A percentile compares a stretch with the other conserved stretches of the same genome.
Conservation (phyloP, 805 yeast species). For the Barnettozyma siamensis region DNA sequence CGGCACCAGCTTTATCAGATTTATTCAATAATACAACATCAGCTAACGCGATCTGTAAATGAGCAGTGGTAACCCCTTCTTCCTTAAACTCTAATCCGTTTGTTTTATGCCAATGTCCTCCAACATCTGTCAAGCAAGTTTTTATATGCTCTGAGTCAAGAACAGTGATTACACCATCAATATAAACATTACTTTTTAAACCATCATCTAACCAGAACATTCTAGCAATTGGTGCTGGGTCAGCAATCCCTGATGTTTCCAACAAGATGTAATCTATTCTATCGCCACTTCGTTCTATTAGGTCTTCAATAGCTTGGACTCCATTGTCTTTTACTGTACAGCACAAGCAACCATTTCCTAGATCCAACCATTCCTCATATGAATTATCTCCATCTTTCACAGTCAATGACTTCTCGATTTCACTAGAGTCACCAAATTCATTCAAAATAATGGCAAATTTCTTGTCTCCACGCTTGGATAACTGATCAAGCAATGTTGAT, state of each 20-base stretch:
- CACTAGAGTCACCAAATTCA: constrained; percentile 88
- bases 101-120: constrained; percentile 62
- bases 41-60: constrained; percentile 84
- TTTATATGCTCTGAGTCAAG: constrained; percentile 68
- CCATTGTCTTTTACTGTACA: constrained; percentile 96
- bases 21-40: constrained; percentile 81
- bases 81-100: constrained; percentile 37
- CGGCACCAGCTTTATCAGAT: constrained; percentile 45
- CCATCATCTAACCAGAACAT: constrained; percentile 99
- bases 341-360: constrained; percentile 95
- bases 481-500: constrained; percentile 71
- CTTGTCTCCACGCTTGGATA: constrained; percentile 65
- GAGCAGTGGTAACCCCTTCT: constrained; percentile 67
- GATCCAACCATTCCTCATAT: constrained; percentile 90
- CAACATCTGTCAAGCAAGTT: constrained; percentile 61
- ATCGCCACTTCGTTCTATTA: constrained; percentile 64
- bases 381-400: constrained; percentile 47
- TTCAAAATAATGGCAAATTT: constrained; percentile 86
- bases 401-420: constrained; percentile 81
- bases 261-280: constrained; percentile 84
- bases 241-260: constrained; percentile 96
- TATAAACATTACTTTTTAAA: constrained; percentile 71
- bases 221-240: constrained; percentile 93
- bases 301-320: constrained; percentile 85
- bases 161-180: constrained; percentile 89